A percentile compares a stretch with the other conserved stretches of the same genome.
phyloP scores from a whole-genome alignment of 2,329 filamentous ascomycete genomes.

The Phyllosticta citriasiana region DNA sequence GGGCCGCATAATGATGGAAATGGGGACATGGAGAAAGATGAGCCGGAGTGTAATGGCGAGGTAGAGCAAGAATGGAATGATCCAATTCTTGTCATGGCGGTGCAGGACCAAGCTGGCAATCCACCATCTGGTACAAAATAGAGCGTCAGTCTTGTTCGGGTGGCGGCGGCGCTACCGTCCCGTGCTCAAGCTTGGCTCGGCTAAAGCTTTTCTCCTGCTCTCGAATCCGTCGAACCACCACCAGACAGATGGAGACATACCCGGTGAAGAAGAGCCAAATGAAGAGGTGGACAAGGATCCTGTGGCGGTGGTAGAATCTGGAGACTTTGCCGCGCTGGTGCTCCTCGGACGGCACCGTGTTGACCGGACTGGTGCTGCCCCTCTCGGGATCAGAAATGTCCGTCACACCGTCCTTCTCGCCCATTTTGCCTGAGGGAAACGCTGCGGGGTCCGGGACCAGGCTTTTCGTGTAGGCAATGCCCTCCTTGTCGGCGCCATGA shows the following conservation, averaged over 20 bases:
- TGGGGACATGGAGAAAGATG: slow-evolving; percentile 62
- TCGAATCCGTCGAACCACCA: slow-evolving; percentile 4
- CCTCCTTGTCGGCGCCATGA: slow-evolving; percentile 19
- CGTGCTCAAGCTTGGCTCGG: neutral
- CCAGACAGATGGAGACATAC: slow-evolving; percentile 27
- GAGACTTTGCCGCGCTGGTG: slow-evolving; percentile 23
- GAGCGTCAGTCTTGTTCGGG: slow-evolving; percentile 1
- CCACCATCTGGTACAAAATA: slow-evolving; percentile 53
- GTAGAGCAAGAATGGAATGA: slow-evolving; percentile 76
- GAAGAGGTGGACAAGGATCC: slow-evolving; percentile 31
- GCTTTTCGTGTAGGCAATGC: slow-evolving; percentile 24
- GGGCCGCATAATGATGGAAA: slow-evolving; percentile 54
- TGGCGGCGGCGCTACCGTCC: neutral
- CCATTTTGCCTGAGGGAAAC: slow-evolving; percentile 21
- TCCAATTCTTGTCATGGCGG: slow-evolving; percentile 64
- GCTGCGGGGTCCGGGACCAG: slow-evolving; percentile 24
- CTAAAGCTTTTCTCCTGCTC: neutral
- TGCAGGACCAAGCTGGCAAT: slow-evolving; percentile 65
- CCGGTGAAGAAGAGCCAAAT: slow-evolving; percentile 43
- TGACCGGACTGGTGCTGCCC: slow-evolving; percentile 27
- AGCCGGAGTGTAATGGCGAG: slow-evolving; percentile 64
- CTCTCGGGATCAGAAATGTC: slow-evolving; percentile 31
- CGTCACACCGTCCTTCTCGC: slow-evolving; percentile 25
- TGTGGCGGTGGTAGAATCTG: slow-evolving; percentile 37
- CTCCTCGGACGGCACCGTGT: slow-evolving; percentile 15